Evolutionary conservation across 2,329 filamentous ascomycete genomes (phyloP).

Genomic region (Stachybotrys echinatus): DNA sequence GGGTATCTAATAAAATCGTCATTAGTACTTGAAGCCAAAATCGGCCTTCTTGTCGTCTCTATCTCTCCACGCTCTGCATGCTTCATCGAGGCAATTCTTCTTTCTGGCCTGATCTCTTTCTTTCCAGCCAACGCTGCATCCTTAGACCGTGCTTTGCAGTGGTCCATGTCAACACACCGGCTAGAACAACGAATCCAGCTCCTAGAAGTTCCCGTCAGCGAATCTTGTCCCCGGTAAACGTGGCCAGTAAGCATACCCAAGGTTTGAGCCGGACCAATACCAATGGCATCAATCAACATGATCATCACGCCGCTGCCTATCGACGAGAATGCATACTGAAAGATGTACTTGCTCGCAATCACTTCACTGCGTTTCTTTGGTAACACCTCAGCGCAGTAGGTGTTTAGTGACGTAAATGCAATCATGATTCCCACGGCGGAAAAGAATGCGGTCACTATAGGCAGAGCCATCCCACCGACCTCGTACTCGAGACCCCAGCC

Average conservation of each 20-base stretch:
- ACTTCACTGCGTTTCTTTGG: not conserved
- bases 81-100: too few species aligned
- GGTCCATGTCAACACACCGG: not conserved
- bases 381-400: not conserved
- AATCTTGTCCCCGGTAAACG: not conserved
- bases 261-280: not conserved
- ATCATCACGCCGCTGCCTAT: not conserved
- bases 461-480: not conserved
- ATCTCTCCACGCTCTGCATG: too few species aligned
- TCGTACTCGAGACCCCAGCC: not conserved
- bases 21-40: too few species aligned
- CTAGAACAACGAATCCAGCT: not conserved
- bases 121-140: not conserved
- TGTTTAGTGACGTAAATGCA: not conserved
- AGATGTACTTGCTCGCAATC: not conserved
- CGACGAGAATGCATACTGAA: not conserved
- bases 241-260: not conserved
- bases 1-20: too few species aligned
- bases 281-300: not conserved
- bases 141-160: not conserved
- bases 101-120: too few species aligned
- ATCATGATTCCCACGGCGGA: not conserved
- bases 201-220: not conserved
- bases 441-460: not conserved
- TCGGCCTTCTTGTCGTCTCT: too few species aligned